phyloP scores from a whole-genome alignment of 2,329 filamentous ascomycete species.

The Cladosporium velox region DNA sequence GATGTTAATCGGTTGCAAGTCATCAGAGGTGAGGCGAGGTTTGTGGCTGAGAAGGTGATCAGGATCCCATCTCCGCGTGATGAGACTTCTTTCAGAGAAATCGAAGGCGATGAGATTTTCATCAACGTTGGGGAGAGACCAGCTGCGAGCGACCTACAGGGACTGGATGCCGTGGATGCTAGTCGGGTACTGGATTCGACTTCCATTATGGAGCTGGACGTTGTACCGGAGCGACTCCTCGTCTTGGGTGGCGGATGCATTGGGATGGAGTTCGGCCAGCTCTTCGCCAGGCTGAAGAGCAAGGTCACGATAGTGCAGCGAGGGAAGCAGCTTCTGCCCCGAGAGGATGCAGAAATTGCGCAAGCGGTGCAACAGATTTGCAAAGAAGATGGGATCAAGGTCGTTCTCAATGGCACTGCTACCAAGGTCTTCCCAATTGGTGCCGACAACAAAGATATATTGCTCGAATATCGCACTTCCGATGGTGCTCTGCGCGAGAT shows the following conservation, averaged over 20 bases:
- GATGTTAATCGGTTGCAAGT: conserved; percentile 47
- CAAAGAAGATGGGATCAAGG: conserved; percentile 48
- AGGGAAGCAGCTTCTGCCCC: conserved; percentile 36
- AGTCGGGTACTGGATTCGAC: conserved; percentile 50
- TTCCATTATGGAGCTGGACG: conserved; percentile 49
- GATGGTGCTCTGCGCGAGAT: conserved; percentile 27
- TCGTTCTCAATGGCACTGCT: conserved; percentile 44
- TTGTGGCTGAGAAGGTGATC: conserved; percentile 40
- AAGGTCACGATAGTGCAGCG: conserved; percentile 52
- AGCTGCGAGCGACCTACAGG: conserved; percentile 24
- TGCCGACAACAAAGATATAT: too few species aligned
- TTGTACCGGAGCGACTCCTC: conserved; percentile 52
- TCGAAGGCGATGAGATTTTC: conserved; percentile 7
- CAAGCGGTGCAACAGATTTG: conserved; percentile 47
- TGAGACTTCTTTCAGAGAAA: not conserved
- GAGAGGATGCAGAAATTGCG: conserved; percentile 54
- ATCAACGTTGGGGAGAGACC: conserved; percentile 11
- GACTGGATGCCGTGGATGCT: conserved; percentile 36
- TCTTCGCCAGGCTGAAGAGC: conserved; percentile 54
- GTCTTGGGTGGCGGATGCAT: conserved; percentile 58
- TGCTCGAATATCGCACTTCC: conserved; percentile 26
- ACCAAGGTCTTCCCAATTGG: too few species aligned
- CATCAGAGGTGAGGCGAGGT: conserved; percentile 49
- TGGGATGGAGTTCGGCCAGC: conserved; percentile 57
- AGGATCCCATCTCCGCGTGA: not conserved